Percentiles rank a stretch among this genome's conserved stretches.
These are phyloP conservation scores for Ophiostoma perfectum DNA, from an alignment of 2,329 filamentous ascomycete genomes.

Conservation along the genomic window DNA sequence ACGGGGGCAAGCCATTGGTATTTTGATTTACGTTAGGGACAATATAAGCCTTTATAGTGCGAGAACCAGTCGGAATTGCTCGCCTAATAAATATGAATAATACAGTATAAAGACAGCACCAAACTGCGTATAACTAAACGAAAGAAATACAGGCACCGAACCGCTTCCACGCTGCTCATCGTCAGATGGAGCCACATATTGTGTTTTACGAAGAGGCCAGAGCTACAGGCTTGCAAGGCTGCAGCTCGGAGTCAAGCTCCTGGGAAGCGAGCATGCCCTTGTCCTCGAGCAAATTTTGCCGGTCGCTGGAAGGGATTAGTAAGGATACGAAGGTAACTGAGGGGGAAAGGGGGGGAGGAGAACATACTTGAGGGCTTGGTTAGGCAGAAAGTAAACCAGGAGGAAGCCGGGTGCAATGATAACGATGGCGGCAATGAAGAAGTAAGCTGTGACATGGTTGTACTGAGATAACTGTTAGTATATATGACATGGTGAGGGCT, in stretches of 20 bases:
- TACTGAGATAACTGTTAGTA: constrained; percentile 7
- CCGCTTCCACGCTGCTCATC: too few relatives aligned
- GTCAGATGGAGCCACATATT: neutral
- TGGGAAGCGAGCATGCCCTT: constrained; percentile 13
- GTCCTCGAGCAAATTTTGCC: constrained; percentile 20
- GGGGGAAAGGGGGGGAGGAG: neutral
- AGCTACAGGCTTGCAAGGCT: neutral
- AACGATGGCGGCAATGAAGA: constrained; percentile 21
- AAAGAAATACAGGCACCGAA: too few relatives aligned
- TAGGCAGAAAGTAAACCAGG: constrained; percentile 18
- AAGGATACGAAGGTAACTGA: neutral
- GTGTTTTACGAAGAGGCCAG: neutral
- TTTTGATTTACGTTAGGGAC: neutral
- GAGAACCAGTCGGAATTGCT: too few relatives aligned
- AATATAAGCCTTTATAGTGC: neutral
- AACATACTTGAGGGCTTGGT: constrained; percentile 20
- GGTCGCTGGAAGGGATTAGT: constrained; percentile 11
- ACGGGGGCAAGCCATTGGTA: constrained; percentile 2
- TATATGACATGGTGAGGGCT: neutral
- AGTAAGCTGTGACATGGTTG: constrained; percentile 21
- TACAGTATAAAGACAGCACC: too few relatives aligned
- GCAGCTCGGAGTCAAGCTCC: neutral
- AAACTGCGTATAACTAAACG: too few relatives aligned
- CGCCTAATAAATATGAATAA: too few relatives aligned
- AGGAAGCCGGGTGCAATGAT: constrained; percentile 19